Conservation (phyloP, 1,139 yeast species). For the Yamadazyma kanchanaburiensis region DNA sequence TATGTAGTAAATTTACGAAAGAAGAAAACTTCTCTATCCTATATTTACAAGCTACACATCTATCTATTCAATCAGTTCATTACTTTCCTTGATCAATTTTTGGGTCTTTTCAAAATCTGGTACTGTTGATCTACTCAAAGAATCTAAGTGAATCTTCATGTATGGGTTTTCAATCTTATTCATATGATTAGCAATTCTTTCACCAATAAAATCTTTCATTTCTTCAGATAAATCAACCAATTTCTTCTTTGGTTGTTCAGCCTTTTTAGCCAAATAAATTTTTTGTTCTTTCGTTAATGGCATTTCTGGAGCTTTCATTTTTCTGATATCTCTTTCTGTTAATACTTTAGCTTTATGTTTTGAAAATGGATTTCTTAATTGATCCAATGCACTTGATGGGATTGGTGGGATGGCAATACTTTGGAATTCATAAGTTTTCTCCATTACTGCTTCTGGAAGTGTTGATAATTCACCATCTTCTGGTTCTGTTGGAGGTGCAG, state of each 20-base stretch:
- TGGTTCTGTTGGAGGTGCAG: constrained; percentile 63
- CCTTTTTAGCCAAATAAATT: constrained; percentile 58
- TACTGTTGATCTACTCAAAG: constrained; percentile 26
- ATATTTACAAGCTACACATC: constrained; percentile 5
- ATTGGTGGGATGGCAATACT: constrained; percentile 65
- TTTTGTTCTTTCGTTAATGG: constrained; percentile 67
- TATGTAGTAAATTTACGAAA: no score
- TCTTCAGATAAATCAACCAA: constrained; percentile 58
- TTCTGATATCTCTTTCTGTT: constrained; percentile 59
- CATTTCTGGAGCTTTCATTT: constrained; percentile 70
- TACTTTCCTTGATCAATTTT: constrained; percentile 7
- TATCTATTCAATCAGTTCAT: constrained; percentile 13
- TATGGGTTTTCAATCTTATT: constrained; percentile 39
- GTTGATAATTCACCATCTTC: constrained; percentile 63
- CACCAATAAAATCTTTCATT: constrained; percentile 67
- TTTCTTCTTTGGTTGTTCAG: constrained; percentile 20
- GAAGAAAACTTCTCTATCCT: no score
- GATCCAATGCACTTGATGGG: constrained; percentile 62
- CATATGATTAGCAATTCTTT: constrained; percentile 57
- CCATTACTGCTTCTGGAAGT: constrained; percentile 55
- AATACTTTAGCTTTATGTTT: constrained; percentile 55
- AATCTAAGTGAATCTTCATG: constrained; percentile 38
- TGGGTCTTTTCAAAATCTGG: constrained; percentile 32
- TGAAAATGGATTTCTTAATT: constrained; percentile 73
- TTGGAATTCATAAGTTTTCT: constrained; percentile 73